These are phyloP conservation scores for Fraxinus cuspidata DNA, from an alignment of 257 asterid genomes.

Conservation along the genomic window DNA sequence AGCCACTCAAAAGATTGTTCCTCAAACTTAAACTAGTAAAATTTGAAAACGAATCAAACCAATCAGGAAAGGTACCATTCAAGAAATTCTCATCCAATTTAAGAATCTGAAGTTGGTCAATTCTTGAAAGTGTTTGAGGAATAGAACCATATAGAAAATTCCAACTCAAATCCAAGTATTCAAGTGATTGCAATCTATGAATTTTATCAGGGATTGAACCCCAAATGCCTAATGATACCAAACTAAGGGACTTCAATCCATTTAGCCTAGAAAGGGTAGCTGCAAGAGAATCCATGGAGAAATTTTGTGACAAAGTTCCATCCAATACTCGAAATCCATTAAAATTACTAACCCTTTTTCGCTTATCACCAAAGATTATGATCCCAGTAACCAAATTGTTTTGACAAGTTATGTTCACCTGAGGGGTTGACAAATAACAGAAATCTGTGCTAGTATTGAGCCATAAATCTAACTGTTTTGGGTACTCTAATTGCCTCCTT, in stretches of 20 bases:
- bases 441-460: slow-evolving; percentile 34
- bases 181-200: slow-evolving; percentile 52
- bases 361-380: slow-evolving; percentile 50
- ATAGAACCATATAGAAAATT: slow-evolving; percentile 54
- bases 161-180: slow-evolving; percentile 63
- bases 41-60: slow-evolving; percentile 44
- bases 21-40: slow-evolving; percentile 58
- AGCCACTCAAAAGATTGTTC: slow-evolving; percentile 42
- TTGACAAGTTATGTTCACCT: slow-evolving; percentile 53
- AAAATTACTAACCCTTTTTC: slow-evolving; percentile 28
- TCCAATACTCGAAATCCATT: slow-evolving; percentile 41
- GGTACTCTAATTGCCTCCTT: slow-evolving; percentile 66
- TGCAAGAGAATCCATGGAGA: slow-evolving; percentile 65
- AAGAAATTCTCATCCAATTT: slow-evolving; percentile 61
- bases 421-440: slow-evolving; percentile 49
- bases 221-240: slow-evolving; percentile 74
- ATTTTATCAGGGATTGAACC: slow-evolving; percentile 60
- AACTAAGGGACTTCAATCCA: slow-evolving; percentile 42
- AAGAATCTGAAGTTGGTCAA: slow-evolving; percentile 41
- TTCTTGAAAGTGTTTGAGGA: slow-evolving; percentile 51
- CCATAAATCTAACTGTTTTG: slow-evolving; percentile 53
- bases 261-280: slow-evolving; percentile 64
- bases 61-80: slow-evolving; percentile 55
- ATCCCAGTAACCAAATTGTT: slow-evolving; percentile 44
- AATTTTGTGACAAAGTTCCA: slow-evolving; percentile 48